phyloP scores from a whole-genome alignment of 495 filamentous ascomycete species.

The Talaromyces nanjingensis region DNA sequence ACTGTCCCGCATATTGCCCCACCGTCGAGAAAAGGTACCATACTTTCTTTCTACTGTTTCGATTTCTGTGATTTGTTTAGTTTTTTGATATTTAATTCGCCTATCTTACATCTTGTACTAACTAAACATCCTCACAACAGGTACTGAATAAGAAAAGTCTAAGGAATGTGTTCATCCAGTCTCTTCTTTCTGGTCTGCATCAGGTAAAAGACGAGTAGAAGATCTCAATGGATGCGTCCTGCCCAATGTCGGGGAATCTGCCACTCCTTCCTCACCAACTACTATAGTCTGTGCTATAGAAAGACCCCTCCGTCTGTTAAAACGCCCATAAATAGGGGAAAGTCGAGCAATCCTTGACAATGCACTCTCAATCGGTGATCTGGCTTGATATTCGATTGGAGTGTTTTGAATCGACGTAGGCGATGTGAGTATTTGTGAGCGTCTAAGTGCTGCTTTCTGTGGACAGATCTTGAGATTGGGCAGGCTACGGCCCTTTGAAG shows the following conservation, averaged over 20 bases:
- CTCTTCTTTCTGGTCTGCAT: neutral
- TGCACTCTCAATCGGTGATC: neutral
- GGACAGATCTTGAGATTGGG: neutral
- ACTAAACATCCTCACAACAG: neutral
- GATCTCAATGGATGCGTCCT: neutral
- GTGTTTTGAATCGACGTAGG: slow-evolving; percentile 1
- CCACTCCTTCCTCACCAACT: neutral
- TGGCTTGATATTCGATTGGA: neutral
- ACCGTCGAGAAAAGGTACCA: neutral
- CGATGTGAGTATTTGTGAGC: neutral
- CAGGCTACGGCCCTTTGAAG: neutral
- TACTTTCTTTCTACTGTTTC: neutral
- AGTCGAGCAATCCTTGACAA: neutral
- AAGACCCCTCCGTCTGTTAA: neutral
- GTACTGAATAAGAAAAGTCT: neutral
- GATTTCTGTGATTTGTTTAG: neutral
- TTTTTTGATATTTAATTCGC: neutral
- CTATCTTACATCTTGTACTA: neutral
- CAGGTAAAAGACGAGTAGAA: neutral
- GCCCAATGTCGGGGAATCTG: neutral
- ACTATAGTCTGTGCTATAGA: neutral
- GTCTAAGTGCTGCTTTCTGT: neutral
- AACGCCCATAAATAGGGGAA: neutral
- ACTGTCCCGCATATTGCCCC: slow-evolving; percentile 3
- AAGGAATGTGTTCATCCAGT: neutral